Base-by-base conservation (phyloP, 331 rosid species). In the Malus hybrid region DNA sequence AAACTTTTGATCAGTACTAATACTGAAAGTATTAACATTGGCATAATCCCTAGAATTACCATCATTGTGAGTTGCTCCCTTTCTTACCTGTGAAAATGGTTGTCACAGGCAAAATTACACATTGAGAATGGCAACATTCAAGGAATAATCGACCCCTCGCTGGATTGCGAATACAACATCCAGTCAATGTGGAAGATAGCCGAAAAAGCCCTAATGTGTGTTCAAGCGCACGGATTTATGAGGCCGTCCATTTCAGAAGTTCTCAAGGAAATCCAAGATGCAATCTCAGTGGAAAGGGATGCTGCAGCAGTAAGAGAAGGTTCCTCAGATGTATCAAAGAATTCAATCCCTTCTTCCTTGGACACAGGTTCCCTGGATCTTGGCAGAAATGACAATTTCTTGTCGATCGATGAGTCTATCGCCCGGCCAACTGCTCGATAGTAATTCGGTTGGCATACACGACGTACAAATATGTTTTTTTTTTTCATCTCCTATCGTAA, bases 111-210 rank as follows among this genome's bases (percentile, higher is more conserved):
- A 56, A 93, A 87, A 77, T 58, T 85, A 58, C 93, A 88, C 86
- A 90, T 93, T 10, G 97, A 93, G 91, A 90, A 92, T 7, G 98
- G 98, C 19, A 93, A 93, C 77, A 91, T 93, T 71, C 98, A 89
- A 80, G 96, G 96, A 30, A 93, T 93, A 63, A 93, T 93, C 12
- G 98, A 93, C 81, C 92, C 97, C 10, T 70, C 87, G 3, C 81
- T 93, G 44, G 79, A n/a, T 2, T 80, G 77, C 48, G 91, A 93
- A 8, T 93, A 85, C 64, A 93, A 93, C 74, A 86, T 93, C 52
- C 98, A 93, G 78, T 93, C 98, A 12, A 89, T 93, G 92, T 93
- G 98, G 98, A 93, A 93, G 84, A 91, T 93, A 68, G 98, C 98
- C 11, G 98, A 93, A 88, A 93, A 87, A 84, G 98, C 98, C 11